Conservation (phyloP, 2,329 filamentous ascomycete species). For the Fulvia fulva region DNA sequence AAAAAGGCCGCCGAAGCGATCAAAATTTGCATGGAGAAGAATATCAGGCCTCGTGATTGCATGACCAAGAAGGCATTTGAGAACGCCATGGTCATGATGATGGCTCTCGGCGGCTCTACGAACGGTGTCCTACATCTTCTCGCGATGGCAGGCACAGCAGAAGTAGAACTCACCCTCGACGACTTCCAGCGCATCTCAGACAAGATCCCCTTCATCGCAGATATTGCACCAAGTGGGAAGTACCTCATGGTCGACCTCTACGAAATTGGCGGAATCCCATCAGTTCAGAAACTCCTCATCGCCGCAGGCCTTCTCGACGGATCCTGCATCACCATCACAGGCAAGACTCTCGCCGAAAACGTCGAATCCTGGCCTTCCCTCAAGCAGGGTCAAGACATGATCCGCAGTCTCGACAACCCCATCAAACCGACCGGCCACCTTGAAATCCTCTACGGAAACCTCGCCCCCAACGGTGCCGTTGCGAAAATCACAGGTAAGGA, state of each 20-base stretch:
- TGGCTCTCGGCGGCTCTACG: slow-evolving; percentile 85
- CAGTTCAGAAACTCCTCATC: slow-evolving; percentile 80
- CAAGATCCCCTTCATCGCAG: slow-evolving; percentile 80
- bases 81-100: slow-evolving; percentile 84
- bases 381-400: slow-evolving; percentile 73
- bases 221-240: slow-evolving; percentile 77
- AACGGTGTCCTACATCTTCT: slow-evolving; percentile 87
- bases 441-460: slow-evolving; percentile 80
- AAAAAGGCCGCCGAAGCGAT: slow-evolving; percentile 76
- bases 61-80: slow-evolving; percentile 78
- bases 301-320: slow-evolving; percentile 73
- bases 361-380: slow-evolving; percentile 72
- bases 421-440: slow-evolving; percentile 86
- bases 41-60: slow-evolving; percentile 76
- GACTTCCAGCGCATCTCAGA: slow-evolving; percentile 78
- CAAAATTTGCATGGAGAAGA: slow-evolving; percentile 71
- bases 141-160: slow-evolving; percentile 83
- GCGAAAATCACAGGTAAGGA: slow-evolving; percentile 98
- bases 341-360: slow-evolving; percentile 78
- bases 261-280: slow-evolving; percentile 77
- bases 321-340: slow-evolving; percentile 74
- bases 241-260: slow-evolving; percentile 88
- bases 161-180: slow-evolving; percentile 71
- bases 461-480: slow-evolving; percentile 83
- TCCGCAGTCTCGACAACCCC: slow-evolving; percentile 73